Evolutionary conservation across 116 monocot genomes (phyloP).

Genomic region (Iris pallida): DNA sequence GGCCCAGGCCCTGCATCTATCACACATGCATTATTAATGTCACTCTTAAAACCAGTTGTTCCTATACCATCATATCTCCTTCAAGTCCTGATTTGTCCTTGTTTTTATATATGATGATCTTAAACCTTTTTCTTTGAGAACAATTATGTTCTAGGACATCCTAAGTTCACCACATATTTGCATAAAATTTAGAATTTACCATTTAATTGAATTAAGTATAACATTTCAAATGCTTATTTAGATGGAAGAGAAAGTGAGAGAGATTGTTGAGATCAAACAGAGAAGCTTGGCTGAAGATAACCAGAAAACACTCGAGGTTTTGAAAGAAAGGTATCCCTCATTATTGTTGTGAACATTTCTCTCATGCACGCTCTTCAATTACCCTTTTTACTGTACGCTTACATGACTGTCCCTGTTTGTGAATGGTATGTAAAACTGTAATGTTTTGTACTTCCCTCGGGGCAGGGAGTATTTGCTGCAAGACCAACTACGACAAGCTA

Average conservation of each 20-base stretch:
- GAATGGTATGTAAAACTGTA: constrained; percentile 5
- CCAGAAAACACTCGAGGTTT: constrained; percentile 90
- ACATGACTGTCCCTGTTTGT: too few species aligned
- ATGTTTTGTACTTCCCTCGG: constrained; percentile 11
- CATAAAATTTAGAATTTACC: not conserved
- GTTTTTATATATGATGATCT: too few species aligned
- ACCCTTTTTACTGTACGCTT: not conserved
- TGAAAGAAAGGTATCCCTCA: constrained; percentile 81
- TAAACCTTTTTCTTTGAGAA: too few species aligned
- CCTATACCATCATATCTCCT: too few species aligned
- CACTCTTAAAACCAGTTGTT: too few species aligned
- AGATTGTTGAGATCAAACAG: constrained; percentile 95
- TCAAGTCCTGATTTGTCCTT: too few species aligned
- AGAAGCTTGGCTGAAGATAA: constrained; percentile 95
- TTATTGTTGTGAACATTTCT: not conserved
- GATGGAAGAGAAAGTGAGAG: constrained; percentile 99
- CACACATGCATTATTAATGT: too few species aligned
- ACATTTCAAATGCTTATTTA: constrained; percentile 20
- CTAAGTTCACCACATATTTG: not conserved
- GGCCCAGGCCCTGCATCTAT: too few species aligned
- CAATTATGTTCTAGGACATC: too few species aligned
- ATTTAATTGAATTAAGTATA: not conserved
- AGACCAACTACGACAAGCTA: constrained; percentile 76
- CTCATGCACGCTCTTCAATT: not conserved
- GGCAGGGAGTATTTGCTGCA: constrained; percentile 67